A percentile compares a stretch with the other conserved stretches of the same genome.
Conservation (phyloP, 257 asterid species). For the Solanum piurae region DNA sequence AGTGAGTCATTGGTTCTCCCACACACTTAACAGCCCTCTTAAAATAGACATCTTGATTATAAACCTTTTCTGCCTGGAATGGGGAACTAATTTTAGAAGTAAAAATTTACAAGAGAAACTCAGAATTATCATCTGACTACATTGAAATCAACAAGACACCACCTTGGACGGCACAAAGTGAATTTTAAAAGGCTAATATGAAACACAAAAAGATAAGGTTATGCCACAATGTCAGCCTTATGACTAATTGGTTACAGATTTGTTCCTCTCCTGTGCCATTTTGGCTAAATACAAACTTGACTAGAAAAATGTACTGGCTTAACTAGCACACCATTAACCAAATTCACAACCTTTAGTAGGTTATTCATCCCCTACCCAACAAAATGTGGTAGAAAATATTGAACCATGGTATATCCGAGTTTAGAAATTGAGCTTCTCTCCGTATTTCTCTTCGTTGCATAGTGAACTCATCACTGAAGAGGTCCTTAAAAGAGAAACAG, state of each 20-base stretch:
- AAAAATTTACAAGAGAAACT: background rate
- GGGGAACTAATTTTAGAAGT: background rate
- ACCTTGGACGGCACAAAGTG: background rate
- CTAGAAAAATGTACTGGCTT: background rate
- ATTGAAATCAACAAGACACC: background rate
- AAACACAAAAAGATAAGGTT: background rate
- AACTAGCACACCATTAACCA: background rate
- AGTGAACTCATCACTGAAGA: background rate
- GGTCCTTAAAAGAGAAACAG: background rate
- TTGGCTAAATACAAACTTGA: background rate
- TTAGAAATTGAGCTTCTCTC: background rate
- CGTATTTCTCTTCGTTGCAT: background rate
- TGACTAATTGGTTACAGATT: background rate
- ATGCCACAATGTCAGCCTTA: background rate
- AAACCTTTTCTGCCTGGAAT: constrained; percentile 79
- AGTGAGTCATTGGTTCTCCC: constrained; percentile 89
- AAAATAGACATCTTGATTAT: constrained; percentile 83
- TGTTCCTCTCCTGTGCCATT: background rate
- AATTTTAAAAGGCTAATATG: background rate
- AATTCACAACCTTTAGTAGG: background rate
- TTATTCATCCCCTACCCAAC: background rate
- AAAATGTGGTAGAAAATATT: background rate
- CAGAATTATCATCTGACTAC: background rate
- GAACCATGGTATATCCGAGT: background rate
- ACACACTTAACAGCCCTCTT: constrained; percentile 84